Conservation (phyloP, 164 flowering plant genomes). For the Pachysandra terminalis region DNA sequence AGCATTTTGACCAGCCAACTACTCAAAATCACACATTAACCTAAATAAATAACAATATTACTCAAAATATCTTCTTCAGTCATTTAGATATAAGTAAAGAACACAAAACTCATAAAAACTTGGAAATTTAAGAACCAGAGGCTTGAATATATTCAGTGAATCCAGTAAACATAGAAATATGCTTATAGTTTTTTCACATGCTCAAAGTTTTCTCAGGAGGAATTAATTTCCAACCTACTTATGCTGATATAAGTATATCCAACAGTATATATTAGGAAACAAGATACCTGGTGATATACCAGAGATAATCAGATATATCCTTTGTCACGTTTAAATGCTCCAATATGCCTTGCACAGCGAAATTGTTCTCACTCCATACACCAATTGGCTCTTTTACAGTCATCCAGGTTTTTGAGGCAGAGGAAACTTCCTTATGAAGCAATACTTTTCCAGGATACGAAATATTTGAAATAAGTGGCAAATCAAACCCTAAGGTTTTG, state of each 20-base stretch:
- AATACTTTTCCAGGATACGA: constrained; percentile 12
- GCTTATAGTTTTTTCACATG: too few relatives aligned
- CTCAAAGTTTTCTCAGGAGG: not conserved
- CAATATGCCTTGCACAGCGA: constrained; percentile 64
- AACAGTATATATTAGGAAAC: not conserved
- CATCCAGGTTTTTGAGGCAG: constrained; percentile 48
- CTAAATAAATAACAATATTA: not conserved
- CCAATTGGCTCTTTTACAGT: constrained; percentile 62
- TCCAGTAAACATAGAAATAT: not conserved
- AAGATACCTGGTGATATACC: constrained; percentile 71
- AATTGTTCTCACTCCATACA: constrained; percentile 58
- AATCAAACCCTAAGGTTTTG: constrained; percentile 33
- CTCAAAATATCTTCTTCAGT: not conserved
- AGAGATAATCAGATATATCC: constrained; percentile 81
- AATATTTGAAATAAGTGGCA: constrained; percentile 21
- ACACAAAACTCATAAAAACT: not conserved
- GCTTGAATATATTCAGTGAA: not conserved
- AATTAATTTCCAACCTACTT: too few relatives aligned
- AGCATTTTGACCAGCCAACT: too few relatives aligned
- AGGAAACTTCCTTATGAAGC: constrained; percentile 20
- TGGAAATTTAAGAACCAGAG: not conserved
- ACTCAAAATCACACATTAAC: not conserved
- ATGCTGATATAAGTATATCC: not conserved
- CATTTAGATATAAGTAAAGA: not conserved
- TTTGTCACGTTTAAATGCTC: constrained; percentile 92